Evolutionary conservation across 768 basidiomycete species (phyloP).

Genomic region (Cystoderma amianthinum): DNA sequence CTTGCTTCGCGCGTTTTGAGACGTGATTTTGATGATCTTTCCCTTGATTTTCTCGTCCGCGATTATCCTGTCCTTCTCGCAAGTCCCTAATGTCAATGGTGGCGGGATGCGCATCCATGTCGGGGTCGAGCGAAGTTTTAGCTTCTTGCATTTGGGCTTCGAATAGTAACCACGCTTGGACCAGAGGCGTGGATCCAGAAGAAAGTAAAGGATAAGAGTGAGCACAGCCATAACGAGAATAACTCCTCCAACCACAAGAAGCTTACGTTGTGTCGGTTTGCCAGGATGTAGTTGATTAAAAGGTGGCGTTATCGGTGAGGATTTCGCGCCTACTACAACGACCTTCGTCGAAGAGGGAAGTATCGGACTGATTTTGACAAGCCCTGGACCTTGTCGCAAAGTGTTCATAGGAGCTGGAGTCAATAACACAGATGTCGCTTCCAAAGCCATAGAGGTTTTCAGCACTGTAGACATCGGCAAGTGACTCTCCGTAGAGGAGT

Average conservation of each 20-base stretch:
- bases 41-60: neutral
- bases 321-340: neutral
- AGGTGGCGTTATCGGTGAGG: neutral
- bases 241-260: neutral
- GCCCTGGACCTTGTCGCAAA: neutral
- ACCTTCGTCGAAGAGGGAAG: neutral
- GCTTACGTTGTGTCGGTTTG: neutral
- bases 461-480: neutral
- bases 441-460: neutral
- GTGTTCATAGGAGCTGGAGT: neutral
- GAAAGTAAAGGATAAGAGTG: neutral
- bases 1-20: neutral
- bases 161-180: neutral
- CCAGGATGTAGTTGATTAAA: neutral
- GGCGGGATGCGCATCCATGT: conserved; percentile 1
- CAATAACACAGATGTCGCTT: neutral
- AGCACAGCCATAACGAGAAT: neutral
- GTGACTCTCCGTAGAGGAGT: too few species aligned
- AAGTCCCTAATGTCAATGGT: neutral
- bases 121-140: neutral
- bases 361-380: neutral
- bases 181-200: conserved; percentile 2
- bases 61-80: neutral
- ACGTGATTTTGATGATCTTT: neutral
- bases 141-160: neutral